A percentile compares a stretch with the other conserved stretches of the same genome.
These are phyloP conservation scores for Ophiostoma sp. DNA, from an alignment of 2,329 filamentous ascomycete genomes.

Conservation along the genomic window DNA sequence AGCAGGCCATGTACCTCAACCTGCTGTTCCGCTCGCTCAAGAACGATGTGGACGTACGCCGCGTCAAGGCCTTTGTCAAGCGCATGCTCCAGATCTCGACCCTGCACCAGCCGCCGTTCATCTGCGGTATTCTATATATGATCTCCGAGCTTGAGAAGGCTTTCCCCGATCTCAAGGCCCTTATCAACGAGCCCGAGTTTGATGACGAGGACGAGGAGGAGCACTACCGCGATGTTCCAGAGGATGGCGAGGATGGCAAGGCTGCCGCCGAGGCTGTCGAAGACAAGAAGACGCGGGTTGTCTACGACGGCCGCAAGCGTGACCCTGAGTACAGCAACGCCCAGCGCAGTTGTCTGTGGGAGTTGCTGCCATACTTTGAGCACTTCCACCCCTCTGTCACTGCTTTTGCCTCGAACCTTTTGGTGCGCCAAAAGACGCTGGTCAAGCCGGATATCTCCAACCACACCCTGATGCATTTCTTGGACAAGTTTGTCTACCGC, in stretches of 20 bases:
- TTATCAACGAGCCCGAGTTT: conserved; percentile 76
- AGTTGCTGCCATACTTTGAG: conserved; percentile 64
- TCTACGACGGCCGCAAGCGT: conserved; percentile 84
- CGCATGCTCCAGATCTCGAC: conserved; percentile 81
- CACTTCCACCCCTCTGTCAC: conserved; percentile 94
- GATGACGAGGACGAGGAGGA: conserved; percentile 67
- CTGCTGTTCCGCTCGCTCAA: conserved; percentile 83
- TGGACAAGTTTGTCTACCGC: conserved; percentile 97
- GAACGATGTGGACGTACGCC: conserved; percentile 79
- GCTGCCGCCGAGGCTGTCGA: conserved; percentile 43
- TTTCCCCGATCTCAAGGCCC: conserved; percentile 72
- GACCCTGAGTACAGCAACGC: conserved; percentile 90
- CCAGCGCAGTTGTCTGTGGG: conserved; percentile 91
- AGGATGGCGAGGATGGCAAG: conserved; percentile 63
- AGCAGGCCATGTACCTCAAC: conserved; percentile 93
- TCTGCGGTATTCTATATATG: conserved; percentile 88
- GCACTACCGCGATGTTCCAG: conserved; percentile 44
- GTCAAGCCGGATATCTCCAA: conserved; percentile 86
- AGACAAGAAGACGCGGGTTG: conserved; percentile 27
- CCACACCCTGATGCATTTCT: conserved; percentile 88
- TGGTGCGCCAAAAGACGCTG: conserved; percentile 64
- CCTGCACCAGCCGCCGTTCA: conserved; percentile 86
- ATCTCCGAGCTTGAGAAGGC: conserved; percentile 72
- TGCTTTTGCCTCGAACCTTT: conserved; percentile 69
- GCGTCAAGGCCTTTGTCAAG: conserved; percentile 95